phyloP scores from a whole-genome alignment of 2,329 filamentous ascomycete species.

The Curvularia verruculosa region DNA sequence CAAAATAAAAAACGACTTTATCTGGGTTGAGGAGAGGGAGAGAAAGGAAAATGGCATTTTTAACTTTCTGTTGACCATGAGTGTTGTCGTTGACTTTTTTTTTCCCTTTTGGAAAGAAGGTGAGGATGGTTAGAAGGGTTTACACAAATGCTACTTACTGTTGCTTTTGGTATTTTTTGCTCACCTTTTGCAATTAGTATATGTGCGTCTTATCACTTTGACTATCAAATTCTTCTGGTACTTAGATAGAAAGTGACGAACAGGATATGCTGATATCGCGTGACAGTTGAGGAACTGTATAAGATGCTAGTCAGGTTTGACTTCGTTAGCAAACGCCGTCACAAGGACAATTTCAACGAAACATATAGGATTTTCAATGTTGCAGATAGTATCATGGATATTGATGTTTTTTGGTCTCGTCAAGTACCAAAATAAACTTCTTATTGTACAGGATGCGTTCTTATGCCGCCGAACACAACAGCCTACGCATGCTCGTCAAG shows the following conservation, averaged over 20 bases:
- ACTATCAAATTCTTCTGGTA: too few species aligned
- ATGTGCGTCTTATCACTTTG: too few species aligned
- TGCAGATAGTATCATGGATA: background rate
- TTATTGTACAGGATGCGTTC: constrained; percentile 4
- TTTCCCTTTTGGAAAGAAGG: background rate
- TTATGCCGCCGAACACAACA: constrained; percentile 5
- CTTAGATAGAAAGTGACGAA: too few species aligned
- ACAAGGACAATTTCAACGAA: background rate
- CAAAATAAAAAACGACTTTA: too few species aligned
- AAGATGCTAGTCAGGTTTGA: too few species aligned
- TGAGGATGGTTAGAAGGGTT: background rate
- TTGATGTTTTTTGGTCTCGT: constrained; percentile 3
- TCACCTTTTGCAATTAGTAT: background rate
- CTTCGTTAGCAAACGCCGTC: background rate
- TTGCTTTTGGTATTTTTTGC: background rate
- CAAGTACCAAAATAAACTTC: background rate
- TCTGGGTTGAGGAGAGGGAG: too few species aligned
- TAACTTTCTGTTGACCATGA: too few species aligned
- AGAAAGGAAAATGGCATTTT: too few species aligned
- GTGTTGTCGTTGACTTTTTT: background rate
- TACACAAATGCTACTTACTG: background rate
- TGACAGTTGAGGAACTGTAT: too few species aligned
- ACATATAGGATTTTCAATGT: background rate
- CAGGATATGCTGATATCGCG: too few species aligned
- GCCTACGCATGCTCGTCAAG: constrained; percentile 9